Evolutionary conservation across 1,284 basidiomycete species (phyloP).

Genomic region (Malassezia globosa): DNA sequence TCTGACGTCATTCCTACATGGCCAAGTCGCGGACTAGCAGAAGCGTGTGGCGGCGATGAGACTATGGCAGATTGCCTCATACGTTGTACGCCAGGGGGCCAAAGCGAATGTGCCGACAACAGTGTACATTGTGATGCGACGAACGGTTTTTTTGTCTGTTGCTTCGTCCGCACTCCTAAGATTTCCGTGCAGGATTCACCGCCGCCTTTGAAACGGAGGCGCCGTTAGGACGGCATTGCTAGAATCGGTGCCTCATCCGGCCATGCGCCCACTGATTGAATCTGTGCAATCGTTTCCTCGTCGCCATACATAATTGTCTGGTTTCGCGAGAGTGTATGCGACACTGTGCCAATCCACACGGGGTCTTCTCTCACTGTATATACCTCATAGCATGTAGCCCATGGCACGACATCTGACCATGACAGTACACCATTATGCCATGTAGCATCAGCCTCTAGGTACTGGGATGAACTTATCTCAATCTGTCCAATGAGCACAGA

Average conservation of each 20-base stretch:
- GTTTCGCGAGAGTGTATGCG: neutral
- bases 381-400: constrained; percentile 12
- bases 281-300: neutral
- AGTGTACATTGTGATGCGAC: constrained; percentile 21
- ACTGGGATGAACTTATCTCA: neutral
- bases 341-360: constrained; percentile 10
- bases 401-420: constrained; percentile 18
- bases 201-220: neutral
- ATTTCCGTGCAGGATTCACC: neutral
- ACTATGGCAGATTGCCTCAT: constrained; percentile 21
- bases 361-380: constrained; percentile 4
- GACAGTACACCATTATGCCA: neutral
- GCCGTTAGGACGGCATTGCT: constrained; percentile 1
- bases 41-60: constrained; percentile 17
- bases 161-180: constrained; percentile 20
- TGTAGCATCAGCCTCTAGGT: neutral
- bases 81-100: constrained; percentile 27
- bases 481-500: neutral
- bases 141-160: constrained; percentile 40
- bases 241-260: neutral
- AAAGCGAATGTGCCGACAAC: constrained; percentile 3
- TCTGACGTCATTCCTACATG: constrained; percentile 27
- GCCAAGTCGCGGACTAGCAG: constrained; percentile 24
- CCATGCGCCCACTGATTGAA: constrained; percentile 5
- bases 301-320: neutral